These are phyloP conservation scores for Pseudogymnoascus pannorum DNA, from an alignment of 2,329 filamentous ascomycete genomes.

Conservation along the genomic window DNA sequence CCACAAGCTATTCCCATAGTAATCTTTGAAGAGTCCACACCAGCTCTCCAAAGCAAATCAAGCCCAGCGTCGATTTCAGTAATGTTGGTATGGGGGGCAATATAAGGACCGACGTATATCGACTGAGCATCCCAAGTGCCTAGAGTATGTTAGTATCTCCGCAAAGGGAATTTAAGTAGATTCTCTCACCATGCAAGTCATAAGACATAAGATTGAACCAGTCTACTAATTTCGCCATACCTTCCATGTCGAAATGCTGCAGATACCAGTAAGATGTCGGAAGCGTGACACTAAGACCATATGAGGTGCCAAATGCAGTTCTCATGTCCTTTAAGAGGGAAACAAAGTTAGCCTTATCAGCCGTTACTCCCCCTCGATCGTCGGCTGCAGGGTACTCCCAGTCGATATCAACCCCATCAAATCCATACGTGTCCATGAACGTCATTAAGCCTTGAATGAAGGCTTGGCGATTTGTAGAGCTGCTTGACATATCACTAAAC, in stretches of 20 bases:
- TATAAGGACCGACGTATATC: no score
- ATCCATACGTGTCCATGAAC: conserved; percentile 32
- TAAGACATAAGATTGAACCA: conserved; percentile 32
- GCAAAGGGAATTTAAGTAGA: no score
- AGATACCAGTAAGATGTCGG: conserved; percentile 26
- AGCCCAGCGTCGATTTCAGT: no score
- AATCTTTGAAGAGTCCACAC: no score
- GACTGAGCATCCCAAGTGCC: no score
- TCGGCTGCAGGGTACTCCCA: conserved; percentile 38
- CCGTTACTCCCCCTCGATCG: conserved; percentile 31
- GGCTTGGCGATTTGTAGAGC: conserved; percentile 21
- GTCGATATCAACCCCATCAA: conserved; percentile 39
- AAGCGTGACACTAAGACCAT: conserved; percentile 34
- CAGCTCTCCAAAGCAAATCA: no score
- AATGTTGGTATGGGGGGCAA: no score
- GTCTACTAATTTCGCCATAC: conserved; percentile 23
- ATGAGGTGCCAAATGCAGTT: conserved; percentile 30
- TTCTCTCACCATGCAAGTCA: conserved; percentile 41
- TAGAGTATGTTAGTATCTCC: no score
- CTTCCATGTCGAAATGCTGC: conserved; percentile 25
- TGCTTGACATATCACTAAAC: conserved; percentile 26
- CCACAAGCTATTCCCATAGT: no score
- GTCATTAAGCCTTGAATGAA: conserved; percentile 32
- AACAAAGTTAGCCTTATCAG: conserved; percentile 33
- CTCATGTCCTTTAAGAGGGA: background rate